These are phyloP conservation scores for Paracoccidioides brasiliensis DNA, from an alignment of 2,329 filamentous ascomycete species.

Conservation along the genomic window DNA sequence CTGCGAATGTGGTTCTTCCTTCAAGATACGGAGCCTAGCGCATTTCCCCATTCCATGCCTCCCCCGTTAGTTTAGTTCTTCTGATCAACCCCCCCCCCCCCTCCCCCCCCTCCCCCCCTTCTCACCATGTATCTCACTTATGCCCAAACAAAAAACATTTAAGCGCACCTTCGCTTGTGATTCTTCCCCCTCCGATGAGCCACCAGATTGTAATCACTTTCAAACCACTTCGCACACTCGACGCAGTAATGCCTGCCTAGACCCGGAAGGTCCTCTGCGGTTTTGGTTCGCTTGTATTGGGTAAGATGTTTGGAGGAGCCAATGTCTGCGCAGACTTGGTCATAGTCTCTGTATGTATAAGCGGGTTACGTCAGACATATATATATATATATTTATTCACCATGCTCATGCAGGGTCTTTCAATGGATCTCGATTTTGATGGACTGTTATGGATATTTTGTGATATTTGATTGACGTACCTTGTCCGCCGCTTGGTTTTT, in stretches of 20 bases:
- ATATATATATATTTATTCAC: no score
- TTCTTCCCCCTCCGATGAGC: constrained; percentile 76
- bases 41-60: constrained; percentile 23
- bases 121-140: neutral
- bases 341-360: constrained; percentile 58
- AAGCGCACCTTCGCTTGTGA: constrained; percentile 68
- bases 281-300: constrained; percentile 65
- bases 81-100: neutral
- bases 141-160: constrained; percentile 6
- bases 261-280: constrained; percentile 73
- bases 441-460: no score
- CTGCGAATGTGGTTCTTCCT: constrained; percentile 75
- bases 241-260: constrained; percentile 78
- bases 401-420: no score
- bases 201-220: constrained; percentile 62
- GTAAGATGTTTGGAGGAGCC: constrained; percentile 64
- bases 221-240: constrained; percentile 94
- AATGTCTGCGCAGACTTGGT: constrained; percentile 80
- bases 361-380: constrained; percentile 18
- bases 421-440: no score
- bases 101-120: neutral
- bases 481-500: constrained; percentile 60
- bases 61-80: neutral
- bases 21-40: constrained; percentile 73
- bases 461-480: constrained; percentile 33